phyloP scores from a whole-genome alignment of 257 asterid species.

The Nicotiana otophora region DNA sequence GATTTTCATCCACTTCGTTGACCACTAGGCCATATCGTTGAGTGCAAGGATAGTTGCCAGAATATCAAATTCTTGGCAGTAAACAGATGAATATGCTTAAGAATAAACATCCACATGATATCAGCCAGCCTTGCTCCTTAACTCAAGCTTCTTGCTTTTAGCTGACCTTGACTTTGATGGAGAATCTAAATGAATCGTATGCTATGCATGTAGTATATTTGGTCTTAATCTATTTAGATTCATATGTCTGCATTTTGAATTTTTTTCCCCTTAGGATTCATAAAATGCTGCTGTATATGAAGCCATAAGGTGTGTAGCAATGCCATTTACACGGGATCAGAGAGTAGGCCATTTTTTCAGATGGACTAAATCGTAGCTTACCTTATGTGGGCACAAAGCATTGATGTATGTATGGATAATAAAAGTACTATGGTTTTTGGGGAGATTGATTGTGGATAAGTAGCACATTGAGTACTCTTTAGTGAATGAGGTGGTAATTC shows the following conservation, averaged over 20 bases:
- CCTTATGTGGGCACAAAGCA: not conserved
- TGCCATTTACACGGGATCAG: not conserved
- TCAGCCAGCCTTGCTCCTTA: not conserved
- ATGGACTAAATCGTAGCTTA: not conserved
- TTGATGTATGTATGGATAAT: not conserved
- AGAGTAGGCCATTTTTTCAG: not conserved
- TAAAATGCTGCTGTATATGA: not conserved
- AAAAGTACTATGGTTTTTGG: not conserved
- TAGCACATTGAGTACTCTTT: not conserved
- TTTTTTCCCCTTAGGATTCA: not conserved
- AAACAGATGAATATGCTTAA: not conserved
- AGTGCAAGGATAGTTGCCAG: not conserved
- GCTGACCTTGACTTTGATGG: not conserved
- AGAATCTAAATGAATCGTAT: not conserved
- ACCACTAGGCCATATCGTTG: not conserved
- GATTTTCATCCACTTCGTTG: not conserved
- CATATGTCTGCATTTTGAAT: not conserved
- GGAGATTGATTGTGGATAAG: not conserved
- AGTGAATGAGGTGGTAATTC: not conserved
- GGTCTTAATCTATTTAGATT: not conserved
- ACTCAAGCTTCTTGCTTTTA: not conserved
- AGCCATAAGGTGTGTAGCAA: not conserved
- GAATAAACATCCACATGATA: not conserved
- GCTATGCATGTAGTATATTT: not conserved
- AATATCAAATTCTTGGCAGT: not conserved